A percentile compares a stretch with the other conserved stretches of the same genome.
Conservation (phyloP, 352 stramenopile species). For the Phytopythium delawarense region DNA sequence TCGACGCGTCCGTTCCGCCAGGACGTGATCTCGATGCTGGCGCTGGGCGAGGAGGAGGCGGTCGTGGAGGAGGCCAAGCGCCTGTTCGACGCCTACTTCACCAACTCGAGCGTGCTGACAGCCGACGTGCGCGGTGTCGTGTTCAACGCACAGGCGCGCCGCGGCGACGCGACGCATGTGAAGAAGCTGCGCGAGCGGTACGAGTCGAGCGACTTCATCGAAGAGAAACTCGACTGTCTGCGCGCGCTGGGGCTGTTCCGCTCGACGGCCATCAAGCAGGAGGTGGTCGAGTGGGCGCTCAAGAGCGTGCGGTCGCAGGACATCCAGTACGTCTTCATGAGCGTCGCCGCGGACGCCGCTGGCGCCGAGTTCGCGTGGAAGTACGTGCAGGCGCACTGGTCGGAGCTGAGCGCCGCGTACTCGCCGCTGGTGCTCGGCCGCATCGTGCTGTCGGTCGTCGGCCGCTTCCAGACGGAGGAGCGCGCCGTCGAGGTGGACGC, state of each 20-base stretch:
- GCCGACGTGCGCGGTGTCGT: slow-evolving; percentile 63
- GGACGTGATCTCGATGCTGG: slow-evolving; percentile 72
- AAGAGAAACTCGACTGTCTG: slow-evolving; percentile 79
- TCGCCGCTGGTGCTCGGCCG: slow-evolving; percentile 54
- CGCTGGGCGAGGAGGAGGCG: slow-evolving; percentile 39
- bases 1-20: slow-evolving; percentile 59
- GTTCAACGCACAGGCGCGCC: slow-evolving; percentile 52
- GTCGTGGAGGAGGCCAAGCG: slow-evolving; percentile 49
- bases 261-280: slow-evolving; percentile 49
- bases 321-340: slow-evolving; percentile 74
- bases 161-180: slow-evolving; percentile 38
- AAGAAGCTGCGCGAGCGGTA: slow-evolving; percentile 50
- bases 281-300: slow-evolving; percentile 65
- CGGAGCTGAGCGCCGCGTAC: slow-evolving; percentile 60
- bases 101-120: slow-evolving; percentile 44
- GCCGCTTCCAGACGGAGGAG: slow-evolving; percentile 59
- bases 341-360: slow-evolving; percentile 54
- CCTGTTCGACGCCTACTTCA: slow-evolving; percentile 55
- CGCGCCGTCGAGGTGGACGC: slow-evolving; percentile 48
- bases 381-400: slow-evolving; percentile 75
- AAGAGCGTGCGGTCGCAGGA: slow-evolving; percentile 77
- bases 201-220: slow-evolving; percentile 72
- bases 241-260: slow-evolving; percentile 64
- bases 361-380: slow-evolving; percentile 57
- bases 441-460: slow-evolving; percentile 58